A percentile compares a stretch with the other conserved stretches of the same genome.
Conservation (phyloP, 768 basidiomycete species). For the Leccinum barrowsii region DNA sequence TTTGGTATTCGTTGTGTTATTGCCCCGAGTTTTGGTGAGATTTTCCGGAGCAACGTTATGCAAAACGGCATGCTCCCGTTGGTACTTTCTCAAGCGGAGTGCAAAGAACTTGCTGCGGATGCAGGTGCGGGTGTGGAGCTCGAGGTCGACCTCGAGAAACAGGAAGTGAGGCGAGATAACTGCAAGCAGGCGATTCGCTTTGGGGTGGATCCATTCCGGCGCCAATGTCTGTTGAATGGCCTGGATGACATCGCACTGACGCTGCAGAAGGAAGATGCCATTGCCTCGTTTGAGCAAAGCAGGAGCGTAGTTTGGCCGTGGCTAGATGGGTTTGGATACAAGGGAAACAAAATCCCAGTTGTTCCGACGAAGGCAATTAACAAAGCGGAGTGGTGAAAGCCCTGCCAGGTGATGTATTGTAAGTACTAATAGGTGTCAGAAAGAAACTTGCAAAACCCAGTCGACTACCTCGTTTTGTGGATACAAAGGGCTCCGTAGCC, state of each 20-base stretch:
- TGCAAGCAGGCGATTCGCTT: slow-evolving; percentile 75
- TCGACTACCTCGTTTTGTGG: too few relatives aligned
- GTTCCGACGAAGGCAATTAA: slow-evolving; percentile 35
- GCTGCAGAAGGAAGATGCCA: slow-evolving; percentile 70
- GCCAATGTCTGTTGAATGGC: slow-evolving; percentile 92
- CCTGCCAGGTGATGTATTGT: background rate
- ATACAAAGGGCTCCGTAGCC: too few relatives aligned
- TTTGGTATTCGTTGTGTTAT: slow-evolving; percentile 89
- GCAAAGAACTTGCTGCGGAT: slow-evolving; percentile 70
- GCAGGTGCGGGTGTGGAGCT: slow-evolving; percentile 72
- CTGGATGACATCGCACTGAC: slow-evolving; percentile 96
- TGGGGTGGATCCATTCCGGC: slow-evolving; percentile 82
- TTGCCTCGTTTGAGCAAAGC: slow-evolving; percentile 75
- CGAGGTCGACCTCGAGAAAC: slow-evolving; percentile 81
- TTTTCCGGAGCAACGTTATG: slow-evolving; percentile 86
- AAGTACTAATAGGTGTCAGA: background rate
- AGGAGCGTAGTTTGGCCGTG: slow-evolving; percentile 86
- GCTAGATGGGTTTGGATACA: slow-evolving; percentile 94
- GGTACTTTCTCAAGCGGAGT: slow-evolving; percentile 62
- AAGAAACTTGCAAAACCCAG: background rate
- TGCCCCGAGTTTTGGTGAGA: slow-evolving; percentile 87
- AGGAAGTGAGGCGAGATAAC: slow-evolving; percentile 71
- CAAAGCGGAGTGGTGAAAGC: slow-evolving; percentile 70
- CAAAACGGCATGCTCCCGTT: slow-evolving; percentile 92
- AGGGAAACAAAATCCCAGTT: slow-evolving; percentile 70